Base-by-base conservation (phyloP, 1,139 yeast species). In the Suhomyces yuchorum region DNA sequence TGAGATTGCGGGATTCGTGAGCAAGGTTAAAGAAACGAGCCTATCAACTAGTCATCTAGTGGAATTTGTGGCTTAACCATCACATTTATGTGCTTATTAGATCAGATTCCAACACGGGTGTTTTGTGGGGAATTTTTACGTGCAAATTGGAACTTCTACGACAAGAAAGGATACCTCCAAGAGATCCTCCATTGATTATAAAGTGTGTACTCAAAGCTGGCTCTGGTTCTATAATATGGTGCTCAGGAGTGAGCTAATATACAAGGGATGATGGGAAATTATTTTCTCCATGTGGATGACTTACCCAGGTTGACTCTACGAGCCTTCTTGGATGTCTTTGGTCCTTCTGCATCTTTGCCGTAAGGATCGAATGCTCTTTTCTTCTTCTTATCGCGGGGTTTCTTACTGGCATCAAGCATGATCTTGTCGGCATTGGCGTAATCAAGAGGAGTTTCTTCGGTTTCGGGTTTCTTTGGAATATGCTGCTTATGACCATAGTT, bases 351-450 rank as follows among this genome's bases (percentile, higher is more conserved):
- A 6, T 70, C 72, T 46, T 62, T 63, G 22, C 65, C 63, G 56
- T 83, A 85, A 2, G 92, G 91, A 65, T 85, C 86, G 55, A 82
- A 85, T 3, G 78, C 68, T 50, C 78, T 73, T 59, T 78, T 79
- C 58, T 75, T 79, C 43, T 59, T 57, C 17, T 56, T 55, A 8
- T 58, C 54, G 14, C 37, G 34, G 4, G 35, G 32, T 23, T 50
- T 48, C 15, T 55, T 60, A 49, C 63, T 52, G 43, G 61, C 40
- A 36, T 59, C 63, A 39, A 67, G 65, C 61, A 81, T 62, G 20
- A 84, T 68, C 53, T 77, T 81, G 46, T 81, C 77, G 17, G 77
- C 74, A 37, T 65, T 71, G 1, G 71, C 62, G 57, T 84, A 82
- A 53, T 85, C 81, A 57, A 80, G 62, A 4, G 56, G 54, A 7